Base-by-base conservation (phyloP, 2,329 filamentous ascomycete species). In the Colletotrichum falcatum region DNA sequence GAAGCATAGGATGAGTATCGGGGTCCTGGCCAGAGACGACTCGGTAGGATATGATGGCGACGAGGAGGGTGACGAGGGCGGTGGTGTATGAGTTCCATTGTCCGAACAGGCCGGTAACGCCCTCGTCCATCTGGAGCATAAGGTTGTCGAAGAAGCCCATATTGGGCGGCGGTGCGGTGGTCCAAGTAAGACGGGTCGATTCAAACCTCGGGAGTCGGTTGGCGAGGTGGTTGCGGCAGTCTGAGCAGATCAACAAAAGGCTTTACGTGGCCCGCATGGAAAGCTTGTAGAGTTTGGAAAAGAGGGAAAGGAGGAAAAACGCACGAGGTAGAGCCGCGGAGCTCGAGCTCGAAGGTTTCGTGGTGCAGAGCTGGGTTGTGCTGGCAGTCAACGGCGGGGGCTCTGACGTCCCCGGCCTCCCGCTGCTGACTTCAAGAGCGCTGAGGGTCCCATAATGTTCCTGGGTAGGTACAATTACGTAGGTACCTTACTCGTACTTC, bases 1-100 rank as follows among this genome's bases (percentile, higher is more conserved):
- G 90, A 58, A 98, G 88, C 81, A 97, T 91, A 42, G 96, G 95
- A 81, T 98, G 96, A 6, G 92, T 92, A 83, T 99, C 96, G 7
- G 96, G 93, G 63, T 98, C 95, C 71, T 89, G 88, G 61, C 89
- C 87, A 72, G 89, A 89, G 76, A 92, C 84, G 73, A 97, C 82
- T 54, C 91, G 88, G 81, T 93, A 94, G 67, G 90, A 86, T 66
- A 95, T 81, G 76, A 94, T 87, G 65, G 87, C 84, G 71, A 91
- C 83, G 53, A 98, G 84, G 71, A 88, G 77, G 30, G 91, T 88
- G 55, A 89, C 86, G 73, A 99, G 86, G 51, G 90, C 77, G 3
- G 93, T 96, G 37, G 93, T 94, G 83, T 92, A 92, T 74, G 88
- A 82, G 79, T 96, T 94, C 94, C 95, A 98, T 81, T 93, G 91